Conservation (phyloP, 352 stramenopile species). For the Phytophthora vignae region DNA sequence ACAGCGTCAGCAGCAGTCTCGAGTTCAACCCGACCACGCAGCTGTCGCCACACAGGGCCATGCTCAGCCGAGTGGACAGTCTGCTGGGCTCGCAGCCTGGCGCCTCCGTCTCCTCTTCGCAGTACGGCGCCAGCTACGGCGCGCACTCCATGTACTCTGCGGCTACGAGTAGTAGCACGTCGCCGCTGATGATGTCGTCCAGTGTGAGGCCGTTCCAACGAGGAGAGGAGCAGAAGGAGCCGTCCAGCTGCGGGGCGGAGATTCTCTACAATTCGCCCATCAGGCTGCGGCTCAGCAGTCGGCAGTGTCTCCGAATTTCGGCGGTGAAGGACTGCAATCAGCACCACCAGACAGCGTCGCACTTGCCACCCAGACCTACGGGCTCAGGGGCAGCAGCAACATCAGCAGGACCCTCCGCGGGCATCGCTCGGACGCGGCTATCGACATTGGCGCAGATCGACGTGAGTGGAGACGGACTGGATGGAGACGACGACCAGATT, state of each 20-base stretch:
- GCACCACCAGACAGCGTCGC: conserved; percentile 16
- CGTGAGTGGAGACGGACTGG: conserved; percentile 66
- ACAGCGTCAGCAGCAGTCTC: conserved; percentile 31
- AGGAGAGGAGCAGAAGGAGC: conserved; percentile 55
- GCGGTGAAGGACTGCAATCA: conserved; percentile 20
- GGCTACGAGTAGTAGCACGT: conserved; percentile 21
- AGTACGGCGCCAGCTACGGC: conserved; percentile 22
- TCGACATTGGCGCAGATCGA: conserved; percentile 49
- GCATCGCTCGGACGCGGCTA: conserved; percentile 32
- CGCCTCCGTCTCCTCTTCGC: conserved; percentile 19
- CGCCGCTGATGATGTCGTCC: conserved; percentile 22
- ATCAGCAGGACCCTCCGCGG: conserved; percentile 7
- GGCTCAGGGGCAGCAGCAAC: conserved; percentile 13
- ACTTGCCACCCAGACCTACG: conserved; percentile 39
- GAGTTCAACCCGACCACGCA: conserved; percentile 24
- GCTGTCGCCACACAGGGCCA: conserved; percentile 71
- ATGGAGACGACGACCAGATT: conserved; percentile 78
- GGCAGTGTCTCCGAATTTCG: conserved; percentile 69
- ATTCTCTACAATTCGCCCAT: conserved; percentile 80
- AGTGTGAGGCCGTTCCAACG: conserved; percentile 27
- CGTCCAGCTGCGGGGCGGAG: conserved; percentile 70
- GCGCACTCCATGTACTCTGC: conserved; percentile 15
- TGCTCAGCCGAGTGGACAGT: conserved; percentile 70
- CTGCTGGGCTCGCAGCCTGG: conserved; percentile 40
- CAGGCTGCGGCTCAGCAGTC: conserved; percentile 74